Evolutionary conservation across 2,329 filamentous ascomycete species (phyloP), one percentile per base, ranked within the genome.

Genomic region (Scedosporium dehoogii): DNA sequence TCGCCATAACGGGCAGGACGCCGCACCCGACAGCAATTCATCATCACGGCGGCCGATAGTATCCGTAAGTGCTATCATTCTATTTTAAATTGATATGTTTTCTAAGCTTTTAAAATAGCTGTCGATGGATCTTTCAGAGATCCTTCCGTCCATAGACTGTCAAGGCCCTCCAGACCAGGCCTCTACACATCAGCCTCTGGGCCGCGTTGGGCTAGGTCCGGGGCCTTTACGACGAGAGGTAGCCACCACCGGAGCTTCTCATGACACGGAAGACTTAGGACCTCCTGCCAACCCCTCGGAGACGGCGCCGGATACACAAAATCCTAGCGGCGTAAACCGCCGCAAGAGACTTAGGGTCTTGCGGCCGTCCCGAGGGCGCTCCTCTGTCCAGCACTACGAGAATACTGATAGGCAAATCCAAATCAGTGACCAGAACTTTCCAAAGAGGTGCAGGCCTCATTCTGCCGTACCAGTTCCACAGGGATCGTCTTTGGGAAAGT

Each of bases 391-490:
- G 5, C 10, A 58, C 7, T 14, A 6, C 3, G 27, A 29, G 14
- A 27, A 61, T 25, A 65, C 71, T 62, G 63, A 69, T 63, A 59
- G 66, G 58, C 59, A 74, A 64, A 67, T 70, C 66, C 56, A 68
- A 48, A 65, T 70, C 27, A 44, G 64, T 18, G 64, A 67, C 63
- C 64, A 61, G 21, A 67, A 64, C 51, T 67, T 66, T 38, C 67
- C 66, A 6, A 69, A 70, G 56, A 61, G 68, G 21, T 63, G 65
- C 46, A 71, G 68, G 57, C 59, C 64, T 14, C 65, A 69, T 58
- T 59, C 65, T 64, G 75, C 74, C 1, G 72, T 44, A 46, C 48
- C 60, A n/a, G 48, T 57, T 3, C 25, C 60, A 2, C 51, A 58
- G 29, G 56, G 42, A 38, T 58, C 56, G 5, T 58, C 70, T 0